A percentile compares a stretch with the other conserved stretches of the same genome.
Conservation (phyloP, 495 filamentous ascomycete genomes). For the Sporormia fimetaria region DNA sequence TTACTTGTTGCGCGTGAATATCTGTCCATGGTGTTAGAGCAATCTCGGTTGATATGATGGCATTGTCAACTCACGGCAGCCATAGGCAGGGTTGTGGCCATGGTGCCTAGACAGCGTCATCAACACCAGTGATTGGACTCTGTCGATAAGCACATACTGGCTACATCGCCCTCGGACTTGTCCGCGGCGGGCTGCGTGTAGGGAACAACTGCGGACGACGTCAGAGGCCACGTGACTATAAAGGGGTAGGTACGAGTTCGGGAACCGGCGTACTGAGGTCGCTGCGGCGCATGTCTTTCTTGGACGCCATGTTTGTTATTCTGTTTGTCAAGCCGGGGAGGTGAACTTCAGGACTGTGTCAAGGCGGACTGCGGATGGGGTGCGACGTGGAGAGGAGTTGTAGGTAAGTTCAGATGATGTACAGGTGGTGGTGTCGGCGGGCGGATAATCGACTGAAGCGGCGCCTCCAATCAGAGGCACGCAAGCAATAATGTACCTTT, state of each 20-base stretch:
- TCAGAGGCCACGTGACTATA: constrained; percentile 23
- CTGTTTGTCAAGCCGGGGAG: neutral
- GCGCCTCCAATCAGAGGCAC: too few relatives aligned
- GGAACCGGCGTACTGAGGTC: constrained; percentile 59
- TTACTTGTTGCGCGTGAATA: constrained; percentile 84
- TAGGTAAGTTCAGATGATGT: too few relatives aligned
- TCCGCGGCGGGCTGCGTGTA: constrained; percentile 48
- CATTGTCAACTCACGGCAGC: constrained; percentile 52
- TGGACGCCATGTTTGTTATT: constrained; percentile 48
- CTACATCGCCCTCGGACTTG: constrained; percentile 44
- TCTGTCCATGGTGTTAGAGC: constrained; percentile 36
- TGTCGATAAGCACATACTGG: constrained; percentile 32
- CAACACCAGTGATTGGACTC: neutral
- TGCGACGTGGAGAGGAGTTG: too few relatives aligned
- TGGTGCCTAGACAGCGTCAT: constrained; percentile 47
- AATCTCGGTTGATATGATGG: neutral
- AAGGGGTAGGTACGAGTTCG: neutral
- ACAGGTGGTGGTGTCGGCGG: too few relatives aligned
- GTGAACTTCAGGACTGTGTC: neutral
- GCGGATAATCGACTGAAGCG: too few relatives aligned
- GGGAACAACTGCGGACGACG: constrained; percentile 44
- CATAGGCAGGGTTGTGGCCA: constrained; percentile 82
- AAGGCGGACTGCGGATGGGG: too few relatives aligned
- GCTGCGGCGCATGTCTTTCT: constrained; percentile 75
- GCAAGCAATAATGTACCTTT: too few relatives aligned